phyloP scores from a whole-genome alignment of 352 stramenopile genomes.

The Phytophthora pini region DNA sequence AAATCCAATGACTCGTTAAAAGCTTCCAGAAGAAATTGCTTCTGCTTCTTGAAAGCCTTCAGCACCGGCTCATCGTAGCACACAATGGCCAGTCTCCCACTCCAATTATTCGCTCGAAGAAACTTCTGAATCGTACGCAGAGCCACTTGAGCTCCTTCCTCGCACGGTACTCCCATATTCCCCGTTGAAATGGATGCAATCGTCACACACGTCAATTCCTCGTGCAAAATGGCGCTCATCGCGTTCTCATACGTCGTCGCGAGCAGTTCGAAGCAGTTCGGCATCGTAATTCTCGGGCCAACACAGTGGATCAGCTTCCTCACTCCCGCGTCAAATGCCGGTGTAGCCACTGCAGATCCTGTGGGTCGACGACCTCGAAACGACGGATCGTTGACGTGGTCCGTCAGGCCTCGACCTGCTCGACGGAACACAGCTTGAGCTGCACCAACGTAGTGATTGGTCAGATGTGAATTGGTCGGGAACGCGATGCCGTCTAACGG shows the following conservation, averaged over 20 bases:
- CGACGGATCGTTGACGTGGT: slow-evolving; percentile 40
- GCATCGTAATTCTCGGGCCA: slow-evolving; percentile 45
- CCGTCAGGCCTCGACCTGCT: slow-evolving; percentile 39
- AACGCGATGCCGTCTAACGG: slow-evolving; percentile 52
- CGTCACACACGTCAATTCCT: slow-evolving; percentile 54
- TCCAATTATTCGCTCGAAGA: slow-evolving; percentile 54
- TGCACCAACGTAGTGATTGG: slow-evolving; percentile 50
- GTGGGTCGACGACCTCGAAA: slow-evolving; percentile 35
- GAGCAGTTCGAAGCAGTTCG: slow-evolving; percentile 44
- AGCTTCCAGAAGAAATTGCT: slow-evolving; percentile 28
- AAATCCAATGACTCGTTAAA: slow-evolving; percentile 44
- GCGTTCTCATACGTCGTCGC: slow-evolving; percentile 52
- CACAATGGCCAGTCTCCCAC: slow-evolving; percentile 47
- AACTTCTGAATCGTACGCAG: slow-evolving; percentile 55
- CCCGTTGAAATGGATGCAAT: slow-evolving; percentile 74
- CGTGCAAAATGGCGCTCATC: slow-evolving; percentile 42
- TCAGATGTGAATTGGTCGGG: slow-evolving; percentile 48
- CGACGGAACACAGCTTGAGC: slow-evolving; percentile 52
- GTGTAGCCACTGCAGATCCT: slow-evolving; percentile 50
- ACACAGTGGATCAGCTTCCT: slow-evolving; percentile 65
- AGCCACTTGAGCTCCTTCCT: slow-evolving; percentile 37
- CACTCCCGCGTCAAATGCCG: slow-evolving; percentile 55
- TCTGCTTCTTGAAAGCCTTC: slow-evolving; percentile 38
- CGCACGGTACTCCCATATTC: slow-evolving; percentile 44
- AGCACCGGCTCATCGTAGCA: slow-evolving; percentile 51